Base-by-base conservation (phyloP, 2,329 filamentous ascomycete genomes). In the Arachnopeziza araneosa region DNA sequence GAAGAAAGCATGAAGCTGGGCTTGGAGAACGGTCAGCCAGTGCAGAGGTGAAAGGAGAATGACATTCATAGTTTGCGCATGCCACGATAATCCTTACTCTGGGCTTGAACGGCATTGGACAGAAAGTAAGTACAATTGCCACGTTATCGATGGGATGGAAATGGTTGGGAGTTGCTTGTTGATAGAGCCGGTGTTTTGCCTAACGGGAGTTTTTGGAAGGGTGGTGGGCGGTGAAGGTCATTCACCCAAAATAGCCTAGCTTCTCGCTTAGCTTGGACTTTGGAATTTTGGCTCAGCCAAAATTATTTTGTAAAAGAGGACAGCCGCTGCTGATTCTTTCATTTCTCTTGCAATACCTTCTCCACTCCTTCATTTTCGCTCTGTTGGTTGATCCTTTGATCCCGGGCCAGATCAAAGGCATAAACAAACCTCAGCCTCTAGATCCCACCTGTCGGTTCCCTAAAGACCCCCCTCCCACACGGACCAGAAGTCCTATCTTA, bases 331-430 rank as follows among this genome's bases (percentile, higher is more conserved):
- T 19, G 36, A 14, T 44, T 14, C 36, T 19, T 14, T 44, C 36
- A 17, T 44, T 19, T 44, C 17, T 19, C 17, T 44, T 44, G 52
- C 58, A 4, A 69, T 64, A 64, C 67, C 68, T 12, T 44, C 12
- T 44, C 36, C 36, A 44, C 36, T 44, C 36, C 36, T 44, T 44
- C 36, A 17, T 44, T 12, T 14, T 44, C 10, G 10, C 2, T 44
- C 12, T 12, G 6, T 14, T 19, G 17, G 10, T 44, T 14, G 12
- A 19, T 19, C 2, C 36, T 44, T 44, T 44, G 36, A 44, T 44
- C 12, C 17, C 36, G 6, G 17, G 12, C 36, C 17, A 19, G 36
- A 44, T 44, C 17, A 19, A 19, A 44, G 36, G 36, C 36, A 44
- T 44, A 14, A 19, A 14, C 36, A 19, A 44, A 44, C 3, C 17